phyloP scores from a whole-genome alignment of 805 yeast species.

The Starmerella potacharoeniae region DNA sequence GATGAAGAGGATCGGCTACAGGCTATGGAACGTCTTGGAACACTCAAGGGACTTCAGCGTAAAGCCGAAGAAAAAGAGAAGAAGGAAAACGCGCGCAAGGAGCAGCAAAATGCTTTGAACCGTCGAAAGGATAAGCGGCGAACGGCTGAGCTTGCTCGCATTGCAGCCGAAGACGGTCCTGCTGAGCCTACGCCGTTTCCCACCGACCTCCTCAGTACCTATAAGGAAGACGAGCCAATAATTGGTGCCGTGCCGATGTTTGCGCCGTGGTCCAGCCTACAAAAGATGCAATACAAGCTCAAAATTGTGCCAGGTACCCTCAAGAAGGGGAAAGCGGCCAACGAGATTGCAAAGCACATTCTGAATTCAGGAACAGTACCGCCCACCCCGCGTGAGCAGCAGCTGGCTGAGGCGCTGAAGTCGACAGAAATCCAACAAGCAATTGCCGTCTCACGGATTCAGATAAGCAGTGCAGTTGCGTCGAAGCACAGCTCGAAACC shows the following conservation, averaged over 20 bases:
- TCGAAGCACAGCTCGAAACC: neutral
- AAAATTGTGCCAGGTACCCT: constrained; percentile 69
- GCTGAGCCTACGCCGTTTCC: constrained; percentile 32
- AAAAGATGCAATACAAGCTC: constrained; percentile 65
- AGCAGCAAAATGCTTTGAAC: constrained; percentile 29
- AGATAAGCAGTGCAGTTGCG: neutral
- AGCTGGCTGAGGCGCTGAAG: constrained; percentile 9
- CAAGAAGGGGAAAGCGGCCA: constrained; percentile 78
- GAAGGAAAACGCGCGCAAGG: constrained; percentile 30
- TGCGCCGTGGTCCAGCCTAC: constrained; percentile 83
- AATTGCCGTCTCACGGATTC: constrained; percentile 16
- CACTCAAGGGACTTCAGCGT: constrained; percentile 47
- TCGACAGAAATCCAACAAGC: constrained; percentile 17
- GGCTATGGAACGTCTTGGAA: constrained; percentile 75
- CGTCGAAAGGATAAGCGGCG: constrained; percentile 35
- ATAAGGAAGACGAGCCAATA: constrained; percentile 38
- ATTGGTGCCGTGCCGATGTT: constrained; percentile 68
- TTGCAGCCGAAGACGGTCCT: constrained; percentile 30
- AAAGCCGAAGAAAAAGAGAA: constrained; percentile 31
- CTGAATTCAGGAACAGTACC: constrained; percentile 13
- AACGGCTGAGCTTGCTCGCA: constrained; percentile 36
- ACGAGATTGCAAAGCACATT: constrained; percentile 55
- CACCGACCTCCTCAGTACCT: constrained; percentile 31
- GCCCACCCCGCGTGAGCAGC: constrained; percentile 10
- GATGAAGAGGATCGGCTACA: constrained; percentile 75